Conservation (phyloP, 805 yeast genomes). For the Lachancea waltii region DNA sequence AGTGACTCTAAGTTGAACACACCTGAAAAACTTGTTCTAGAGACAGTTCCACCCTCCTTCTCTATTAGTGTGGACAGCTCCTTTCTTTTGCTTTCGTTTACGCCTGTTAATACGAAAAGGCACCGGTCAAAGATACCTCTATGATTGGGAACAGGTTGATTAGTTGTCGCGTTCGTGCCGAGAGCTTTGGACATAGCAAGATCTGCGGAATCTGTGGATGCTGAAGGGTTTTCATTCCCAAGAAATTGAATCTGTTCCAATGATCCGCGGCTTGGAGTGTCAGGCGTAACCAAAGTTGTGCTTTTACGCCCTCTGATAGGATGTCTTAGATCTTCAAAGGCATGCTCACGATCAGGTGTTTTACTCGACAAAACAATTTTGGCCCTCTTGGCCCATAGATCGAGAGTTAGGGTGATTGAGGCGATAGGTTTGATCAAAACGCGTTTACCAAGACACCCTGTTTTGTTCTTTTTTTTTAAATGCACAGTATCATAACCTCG, state of each 20-base stretch:
- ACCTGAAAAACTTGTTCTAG: slow-evolving; percentile 32
- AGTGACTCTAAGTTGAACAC: slow-evolving; percentile 15
- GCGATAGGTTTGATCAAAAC: slow-evolving; percentile 23
- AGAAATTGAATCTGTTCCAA: background rate
- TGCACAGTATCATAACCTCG: slow-evolving; percentile 54
- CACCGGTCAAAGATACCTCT: slow-evolving; percentile 31
- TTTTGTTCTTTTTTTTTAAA: slow-evolving; percentile 27
- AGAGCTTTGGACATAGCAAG: too few species aligned
- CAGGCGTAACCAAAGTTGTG: slow-evolving; percentile 6
- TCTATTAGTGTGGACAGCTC: slow-evolving; percentile 34
- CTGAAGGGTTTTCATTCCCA: background rate
- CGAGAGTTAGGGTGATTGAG: slow-evolving; percentile 29
- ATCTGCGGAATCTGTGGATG: too few species aligned
- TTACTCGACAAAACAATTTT: slow-evolving; percentile 23
- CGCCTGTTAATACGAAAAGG: slow-evolving; percentile 36
- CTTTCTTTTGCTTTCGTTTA: slow-evolving; percentile 26
- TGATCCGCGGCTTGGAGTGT: slow-evolving; percentile 1
- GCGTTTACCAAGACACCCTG: slow-evolving; percentile 17
- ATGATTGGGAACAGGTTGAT: too few species aligned
- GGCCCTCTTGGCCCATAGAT: slow-evolving; percentile 33
- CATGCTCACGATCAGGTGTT: slow-evolving; percentile 11
- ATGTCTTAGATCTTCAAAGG: slow-evolving; percentile 13
- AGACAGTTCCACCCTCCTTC: slow-evolving; percentile 39
- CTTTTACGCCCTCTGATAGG: slow-evolving; percentile 22
- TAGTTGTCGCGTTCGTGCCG: too few species aligned